phyloP scores from a whole-genome alignment of 2,329 filamentous ascomycete species.

The Cladosporium sp. region DNA sequence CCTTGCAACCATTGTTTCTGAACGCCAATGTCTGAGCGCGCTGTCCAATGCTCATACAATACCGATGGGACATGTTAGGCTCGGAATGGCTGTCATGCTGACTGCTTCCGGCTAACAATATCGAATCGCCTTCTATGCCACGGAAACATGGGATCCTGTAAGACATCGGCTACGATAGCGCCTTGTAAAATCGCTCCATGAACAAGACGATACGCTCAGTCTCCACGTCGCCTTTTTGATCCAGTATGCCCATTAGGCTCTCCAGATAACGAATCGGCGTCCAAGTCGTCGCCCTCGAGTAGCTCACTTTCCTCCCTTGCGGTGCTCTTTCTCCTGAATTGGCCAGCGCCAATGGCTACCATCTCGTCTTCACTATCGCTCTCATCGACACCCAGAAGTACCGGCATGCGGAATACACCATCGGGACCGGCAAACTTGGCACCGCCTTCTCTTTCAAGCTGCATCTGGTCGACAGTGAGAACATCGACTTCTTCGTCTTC shows the following conservation, averaged over 20 bases:
- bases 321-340: constrained; percentile 75
- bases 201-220: constrained; percentile 4
- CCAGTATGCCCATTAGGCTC: constrained; percentile 21
- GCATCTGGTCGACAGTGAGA: constrained; percentile 65
- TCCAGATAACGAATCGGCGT: constrained; percentile 13
- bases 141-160: too few relatives aligned
- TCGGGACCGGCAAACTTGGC: constrained; percentile 48
- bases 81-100: too few relatives aligned
- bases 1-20: too few relatives aligned
- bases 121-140: too few relatives aligned
- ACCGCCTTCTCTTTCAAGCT: constrained; percentile 31
- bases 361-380: constrained; percentile 94
- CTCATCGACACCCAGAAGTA: constrained; percentile 86
- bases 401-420: constrained; percentile 75
- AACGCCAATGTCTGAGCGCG: too few relatives aligned
- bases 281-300: constrained; percentile 22
- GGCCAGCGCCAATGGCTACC: constrained; percentile 65
- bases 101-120: too few relatives aligned
- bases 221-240: constrained; percentile 21
- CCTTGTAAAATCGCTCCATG: too few relatives aligned
- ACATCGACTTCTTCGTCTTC: constrained; percentile 96
- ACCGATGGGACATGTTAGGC: too few relatives aligned
- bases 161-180: too few relatives aligned
- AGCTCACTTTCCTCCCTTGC: constrained; percentile 47
- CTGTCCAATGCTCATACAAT: too few relatives aligned